Conservation (phyloP, 768 basidiomycete species). For the Trametes sanguinea region DNA sequence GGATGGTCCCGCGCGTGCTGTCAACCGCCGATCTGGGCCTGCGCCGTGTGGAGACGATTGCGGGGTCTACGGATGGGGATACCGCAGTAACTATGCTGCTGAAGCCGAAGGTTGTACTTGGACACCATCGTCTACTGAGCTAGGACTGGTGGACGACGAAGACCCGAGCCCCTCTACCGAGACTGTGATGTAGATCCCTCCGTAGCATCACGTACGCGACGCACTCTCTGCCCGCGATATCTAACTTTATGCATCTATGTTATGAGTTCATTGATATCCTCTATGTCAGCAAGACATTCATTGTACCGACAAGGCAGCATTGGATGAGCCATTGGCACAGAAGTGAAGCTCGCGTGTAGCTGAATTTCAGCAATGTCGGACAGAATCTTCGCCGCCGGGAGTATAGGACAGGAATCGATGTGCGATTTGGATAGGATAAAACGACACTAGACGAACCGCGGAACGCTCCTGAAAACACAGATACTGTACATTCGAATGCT, state of each 20-base stretch:
- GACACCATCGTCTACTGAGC: constrained; percentile 31
- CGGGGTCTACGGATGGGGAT: constrained; percentile 31
- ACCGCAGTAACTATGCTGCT: constrained; percentile 33
- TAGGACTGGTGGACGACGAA: constrained; percentile 25
- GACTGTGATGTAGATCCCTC: neutral
- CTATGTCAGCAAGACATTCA: too few species aligned
- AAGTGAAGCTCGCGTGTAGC: too few species aligned
- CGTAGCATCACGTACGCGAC: neutral
- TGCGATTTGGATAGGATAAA: too few species aligned
- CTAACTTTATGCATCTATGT: neutral
- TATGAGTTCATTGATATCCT: neutral
- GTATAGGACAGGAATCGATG: too few species aligned
- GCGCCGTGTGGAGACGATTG: constrained; percentile 34
- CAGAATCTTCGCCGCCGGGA: too few species aligned
- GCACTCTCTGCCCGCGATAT: neutral
- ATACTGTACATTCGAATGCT: too few species aligned
- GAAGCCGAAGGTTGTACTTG: constrained; percentile 42
- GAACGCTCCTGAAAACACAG: too few species aligned
- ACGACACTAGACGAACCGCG: too few species aligned
- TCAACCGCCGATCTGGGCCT: constrained; percentile 43
- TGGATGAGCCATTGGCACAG: too few species aligned
- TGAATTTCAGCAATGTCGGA: too few species aligned
- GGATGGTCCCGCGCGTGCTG: constrained; percentile 31
- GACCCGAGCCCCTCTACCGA: constrained; percentile 8
- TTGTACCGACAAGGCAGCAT: too few species aligned